Conservation (phyloP, 1,284 basidiomycete genomes). For the Fomitopsis palustris region DNA sequence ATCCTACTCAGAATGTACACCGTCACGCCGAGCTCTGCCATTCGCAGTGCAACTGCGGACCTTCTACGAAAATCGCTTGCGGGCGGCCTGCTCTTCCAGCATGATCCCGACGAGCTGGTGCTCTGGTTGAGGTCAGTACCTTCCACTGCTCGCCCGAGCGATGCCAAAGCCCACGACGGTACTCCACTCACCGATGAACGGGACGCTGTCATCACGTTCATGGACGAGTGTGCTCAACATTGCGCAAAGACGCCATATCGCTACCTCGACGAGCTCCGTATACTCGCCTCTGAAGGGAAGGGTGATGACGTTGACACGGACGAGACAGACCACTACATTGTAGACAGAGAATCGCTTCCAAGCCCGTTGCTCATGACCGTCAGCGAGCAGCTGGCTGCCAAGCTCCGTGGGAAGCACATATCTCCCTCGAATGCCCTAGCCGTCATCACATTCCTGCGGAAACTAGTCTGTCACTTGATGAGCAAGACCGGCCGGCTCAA, state of each 20-base stretch:
- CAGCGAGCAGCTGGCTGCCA: conserved; percentile 72
- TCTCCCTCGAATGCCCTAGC: conserved; percentile 59
- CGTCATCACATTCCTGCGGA: conserved; percentile 58
- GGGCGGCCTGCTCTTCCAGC: conserved; percentile 78
- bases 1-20: conserved; percentile 66
- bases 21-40: conserved; percentile 45
- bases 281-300: conserved; percentile 18
- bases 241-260: conserved; percentile 83
- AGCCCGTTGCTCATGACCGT: conserved; percentile 78
- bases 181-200: conserved; percentile 55
- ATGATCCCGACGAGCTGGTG: conserved; percentile 68
- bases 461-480: conserved; percentile 54
- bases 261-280: conserved; percentile 74
- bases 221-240: conserved; percentile 87
- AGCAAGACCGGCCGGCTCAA: conserved; percentile 46
- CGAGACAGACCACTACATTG: neutral
- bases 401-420: conserved; percentile 50
- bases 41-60: conserved; percentile 50
- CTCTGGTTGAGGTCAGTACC: conserved; percentile 75
- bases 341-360: conserved; percentile 31
- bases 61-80: conserved; percentile 65
- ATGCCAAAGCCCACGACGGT: conserved; percentile 44
- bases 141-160: conserved; percentile 31
- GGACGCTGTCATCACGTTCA: conserved; percentile 62
- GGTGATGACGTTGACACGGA: conserved; percentile 5